Conservation (phyloP, 2,329 filamentous ascomycete genomes). For the Fusarium scirpi region DNA sequence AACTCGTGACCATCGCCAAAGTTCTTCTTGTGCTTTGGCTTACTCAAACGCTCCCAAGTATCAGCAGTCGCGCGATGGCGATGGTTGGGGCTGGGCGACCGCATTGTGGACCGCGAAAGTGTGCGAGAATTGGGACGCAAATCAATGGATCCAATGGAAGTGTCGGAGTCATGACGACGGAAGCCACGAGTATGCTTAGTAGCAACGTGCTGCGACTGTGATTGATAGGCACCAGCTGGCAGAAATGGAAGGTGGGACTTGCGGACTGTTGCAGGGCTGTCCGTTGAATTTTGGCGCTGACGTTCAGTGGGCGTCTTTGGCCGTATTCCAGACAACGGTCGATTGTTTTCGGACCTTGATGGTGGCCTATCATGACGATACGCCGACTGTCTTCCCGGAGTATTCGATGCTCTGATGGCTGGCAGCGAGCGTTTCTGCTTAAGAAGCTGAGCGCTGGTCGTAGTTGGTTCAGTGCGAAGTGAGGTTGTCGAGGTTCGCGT, state of each 20-base stretch:
- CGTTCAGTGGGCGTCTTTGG: constrained; percentile 80
- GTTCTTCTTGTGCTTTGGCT: constrained; percentile 66
- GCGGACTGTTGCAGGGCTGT: constrained; percentile 65
- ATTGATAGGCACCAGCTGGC: constrained; percentile 78
- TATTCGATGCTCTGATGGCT: constrained; percentile 65
- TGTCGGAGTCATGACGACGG: constrained; percentile 86
- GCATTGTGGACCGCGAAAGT: constrained; percentile 68
- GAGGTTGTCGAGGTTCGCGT: constrained; percentile 66
- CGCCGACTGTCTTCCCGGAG: constrained; percentile 62
- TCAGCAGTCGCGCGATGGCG: constrained; percentile 61
- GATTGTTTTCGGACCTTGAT: constrained; percentile 66
- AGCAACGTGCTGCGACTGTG: constrained; percentile 82
- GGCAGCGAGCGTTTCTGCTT: constrained; percentile 75
- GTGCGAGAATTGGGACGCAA: constrained; percentile 68
- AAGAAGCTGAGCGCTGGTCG: constrained; percentile 73
- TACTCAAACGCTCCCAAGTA: constrained; percentile 75
- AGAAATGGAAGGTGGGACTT: constrained; percentile 80
- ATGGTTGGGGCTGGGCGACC: constrained; percentile 69
- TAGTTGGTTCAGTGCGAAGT: constrained; percentile 70
- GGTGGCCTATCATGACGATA: constrained; percentile 68
- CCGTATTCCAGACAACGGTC: constrained; percentile 66
- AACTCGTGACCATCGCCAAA: constrained; percentile 95
- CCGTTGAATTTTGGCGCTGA: constrained; percentile 59
- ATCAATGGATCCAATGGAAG: constrained; percentile 68
- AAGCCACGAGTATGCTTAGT: constrained; percentile 78